phyloP scores from a whole-genome alignment of 225 moss, liverwort and hornwort species.

The Marchantia polymorpha region DNA sequence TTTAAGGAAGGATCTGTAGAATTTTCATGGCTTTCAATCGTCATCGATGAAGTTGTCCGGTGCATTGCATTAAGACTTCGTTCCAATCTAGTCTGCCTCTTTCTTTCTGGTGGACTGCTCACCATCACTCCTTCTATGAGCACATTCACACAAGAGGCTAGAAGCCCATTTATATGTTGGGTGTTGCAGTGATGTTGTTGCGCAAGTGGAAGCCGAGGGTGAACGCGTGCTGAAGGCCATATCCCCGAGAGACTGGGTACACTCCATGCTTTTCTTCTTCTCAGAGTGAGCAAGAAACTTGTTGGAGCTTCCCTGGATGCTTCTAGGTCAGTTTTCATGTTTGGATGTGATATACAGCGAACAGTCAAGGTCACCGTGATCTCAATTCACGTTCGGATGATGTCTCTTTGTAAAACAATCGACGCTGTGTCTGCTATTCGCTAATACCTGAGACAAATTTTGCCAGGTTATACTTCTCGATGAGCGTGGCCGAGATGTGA shows the following conservation, averaged over 20 bases:
- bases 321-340: slow-evolving; percentile 7
- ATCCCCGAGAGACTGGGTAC: slow-evolving; percentile 78
- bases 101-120: not conserved
- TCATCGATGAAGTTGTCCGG: not conserved
- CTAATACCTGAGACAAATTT: slow-evolving; percentile 13
- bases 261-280: not conserved
- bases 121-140: too few relatives aligned
- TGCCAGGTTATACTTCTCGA: slow-evolving; percentile 83
- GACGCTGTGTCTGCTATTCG: not conserved
- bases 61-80: not conserved
- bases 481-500: slow-evolving; percentile 73
- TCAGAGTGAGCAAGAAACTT: not conserved
- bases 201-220: slow-evolving; percentile 75
- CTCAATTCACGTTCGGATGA: not conserved
- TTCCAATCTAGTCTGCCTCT: not conserved
- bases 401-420: not conserved
- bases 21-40: not conserved
- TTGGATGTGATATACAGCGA: not conserved
- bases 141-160: slow-evolving; percentile 24
- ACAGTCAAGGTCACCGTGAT: not conserved
- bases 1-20: not conserved
- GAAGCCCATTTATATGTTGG: slow-evolving; percentile 28
- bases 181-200: slow-evolving; percentile 65
- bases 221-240: slow-evolving; percentile 80
- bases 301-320: slow-evolving; percentile 10